Evolutionary conservation across 495 filamentous ascomycete genomes (phyloP).

Genomic region (Podospora tetraspora): DNA sequence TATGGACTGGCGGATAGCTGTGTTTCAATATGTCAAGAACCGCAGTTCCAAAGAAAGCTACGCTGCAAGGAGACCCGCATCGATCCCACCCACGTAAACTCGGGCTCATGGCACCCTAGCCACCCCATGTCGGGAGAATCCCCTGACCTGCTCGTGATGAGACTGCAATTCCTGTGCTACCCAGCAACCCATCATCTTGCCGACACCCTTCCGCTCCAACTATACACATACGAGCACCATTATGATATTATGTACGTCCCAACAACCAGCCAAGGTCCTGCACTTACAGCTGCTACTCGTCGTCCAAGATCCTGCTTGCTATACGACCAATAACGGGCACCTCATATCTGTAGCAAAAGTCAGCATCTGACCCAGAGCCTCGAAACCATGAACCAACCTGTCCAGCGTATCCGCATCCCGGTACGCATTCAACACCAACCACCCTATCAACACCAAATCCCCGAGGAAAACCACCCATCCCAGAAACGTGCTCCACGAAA

Average conservation of each 20-base stretch:
- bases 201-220: neutral
- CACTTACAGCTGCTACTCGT: slow-evolving; percentile 56
- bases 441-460: slow-evolving; percentile 72
- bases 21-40: neutral
- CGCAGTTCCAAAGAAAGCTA: neutral
- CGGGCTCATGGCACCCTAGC: neutral
- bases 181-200: neutral
- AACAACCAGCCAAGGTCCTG: neutral
- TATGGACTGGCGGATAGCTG: neutral
- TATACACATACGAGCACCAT: neutral
- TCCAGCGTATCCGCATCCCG: slow-evolving; percentile 86
- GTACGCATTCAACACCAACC: slow-evolving; percentile 74
- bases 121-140: neutral
- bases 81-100: neutral
- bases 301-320: slow-evolving; percentile 87
- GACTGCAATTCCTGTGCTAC: neutral
- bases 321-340: slow-evolving; percentile 81
- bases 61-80: neutral
- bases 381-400: slow-evolving; percentile 43
- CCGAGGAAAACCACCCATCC: slow-evolving; percentile 75
- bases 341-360: slow-evolving; percentile 53
- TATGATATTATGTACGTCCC: slow-evolving; percentile 4
- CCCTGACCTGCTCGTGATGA: neutral
- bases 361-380: neutral
- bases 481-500: slow-evolving; percentile 76